These are phyloP conservation scores for Helotiales sp. DNA, from an alignment of 2,329 filamentous ascomycete species.

Conservation along the genomic window DNA sequence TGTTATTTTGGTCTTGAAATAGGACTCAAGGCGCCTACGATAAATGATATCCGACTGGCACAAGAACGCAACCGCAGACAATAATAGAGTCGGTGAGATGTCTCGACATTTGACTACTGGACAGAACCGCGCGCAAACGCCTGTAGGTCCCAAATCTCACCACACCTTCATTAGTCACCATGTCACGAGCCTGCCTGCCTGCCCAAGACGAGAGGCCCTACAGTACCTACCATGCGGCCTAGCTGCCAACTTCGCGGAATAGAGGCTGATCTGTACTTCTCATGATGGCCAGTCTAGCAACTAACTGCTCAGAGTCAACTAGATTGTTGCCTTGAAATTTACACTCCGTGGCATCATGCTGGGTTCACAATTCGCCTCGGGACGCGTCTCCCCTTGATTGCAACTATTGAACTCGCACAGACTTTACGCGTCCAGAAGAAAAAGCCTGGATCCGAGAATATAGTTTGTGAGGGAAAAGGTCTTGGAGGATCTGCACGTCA, in stretches of 20 bases:
- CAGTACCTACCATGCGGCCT: too few relatives aligned
- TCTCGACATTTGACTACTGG: neutral
- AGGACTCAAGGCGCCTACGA: neutral
- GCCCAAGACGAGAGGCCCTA: neutral
- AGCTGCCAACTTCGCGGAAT: neutral
- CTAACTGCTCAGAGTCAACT: neutral
- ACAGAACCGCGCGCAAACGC: constrained; percentile 13
- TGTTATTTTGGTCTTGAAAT: constrained; percentile 5
- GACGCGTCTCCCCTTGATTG: neutral
- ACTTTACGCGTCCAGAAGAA: neutral
- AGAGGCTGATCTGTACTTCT: neutral
- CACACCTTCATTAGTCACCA: constrained; percentile 1
- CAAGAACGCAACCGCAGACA: constrained; percentile 1
- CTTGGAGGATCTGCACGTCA: constrained; percentile 15
- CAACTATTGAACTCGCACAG: neutral
- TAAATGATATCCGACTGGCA: neutral
- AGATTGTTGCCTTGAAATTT: neutral
- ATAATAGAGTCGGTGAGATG: constrained; percentile 15
- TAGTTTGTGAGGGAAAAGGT: neutral
- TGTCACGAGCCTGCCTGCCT: neutral
- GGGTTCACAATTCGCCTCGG: neutral
- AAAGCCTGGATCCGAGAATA: neutral
- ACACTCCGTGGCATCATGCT: neutral
- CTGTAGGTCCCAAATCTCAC: neutral
- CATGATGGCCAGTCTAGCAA: neutral